Base-by-base conservation (phyloP, 257 asterid genomes). In the Gentiana straminea region DNA sequence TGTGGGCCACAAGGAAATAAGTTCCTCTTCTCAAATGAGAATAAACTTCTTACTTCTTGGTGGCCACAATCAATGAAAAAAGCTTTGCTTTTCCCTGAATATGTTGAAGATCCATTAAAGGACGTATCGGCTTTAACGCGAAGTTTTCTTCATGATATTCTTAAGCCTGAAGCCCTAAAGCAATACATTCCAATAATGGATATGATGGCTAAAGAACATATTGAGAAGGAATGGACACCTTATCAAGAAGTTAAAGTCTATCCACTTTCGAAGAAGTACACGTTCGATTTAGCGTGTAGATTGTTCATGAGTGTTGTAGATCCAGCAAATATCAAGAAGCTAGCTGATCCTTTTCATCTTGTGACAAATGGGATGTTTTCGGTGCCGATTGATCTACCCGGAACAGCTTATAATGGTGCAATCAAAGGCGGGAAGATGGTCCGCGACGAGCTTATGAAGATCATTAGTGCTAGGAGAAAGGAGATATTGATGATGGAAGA, bases 381-480 rank as follows among this genome's bases (percentile, higher is more conserved):
- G 24, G 24, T 24, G 24, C 24, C 24, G 24, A 24, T 24, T 24
- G 24, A 24, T 24, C 24, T 24, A 24, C 24, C 24, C 24, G 24
- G 24, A 24, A 24, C 24, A 24, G 24, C 24, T 24, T 24, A 24
- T 24, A 24, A 24, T 24, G 24, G 24, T 24, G 89, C 80, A 0
- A 70, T 83, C 41, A 78, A 74, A 52, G 93, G 84, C 5, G 83
- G 85, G 7, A 51, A 63, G 35, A 12, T 64, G 68, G 77, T 83
- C 47, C 63, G 89, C 0, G 68, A 58, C 3, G 86, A 76, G 67
- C 74, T 83, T 38, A 57, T 73, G 79, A 78, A 73, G 70, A 78
- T 81, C 59, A 81, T 84, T 50, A 81, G 49, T 67, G 64, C 64
- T 54, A 64, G 94, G 79, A 72, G 82, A 68, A 72, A 62, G 51